A percentile compares a stretch with the other conserved stretches of the same genome.
phyloP scores from a whole-genome alignment of 371 early-diverging fungal species.

The Choanephora cucurbitarum region DNA sequence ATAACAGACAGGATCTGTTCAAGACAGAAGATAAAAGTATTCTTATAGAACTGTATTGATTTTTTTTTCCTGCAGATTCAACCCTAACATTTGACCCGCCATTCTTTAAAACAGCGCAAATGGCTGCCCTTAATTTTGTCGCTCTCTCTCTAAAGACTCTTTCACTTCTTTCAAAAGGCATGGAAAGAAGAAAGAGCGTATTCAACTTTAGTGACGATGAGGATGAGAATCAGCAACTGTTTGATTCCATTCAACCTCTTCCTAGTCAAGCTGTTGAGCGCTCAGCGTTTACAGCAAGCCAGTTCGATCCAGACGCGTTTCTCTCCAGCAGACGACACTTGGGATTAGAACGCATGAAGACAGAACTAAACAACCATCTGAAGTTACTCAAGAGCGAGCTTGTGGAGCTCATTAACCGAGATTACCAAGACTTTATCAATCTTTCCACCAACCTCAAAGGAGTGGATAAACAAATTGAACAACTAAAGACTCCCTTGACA shows the following conservation, averaged over 20 bases:
- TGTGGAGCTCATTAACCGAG: constrained; percentile 79
- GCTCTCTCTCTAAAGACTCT: no score
- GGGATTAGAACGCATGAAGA: constrained; percentile 66
- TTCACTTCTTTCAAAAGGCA: no score
- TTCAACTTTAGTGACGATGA: constrained; percentile 51
- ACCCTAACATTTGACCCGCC: no score
- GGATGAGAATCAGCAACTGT: constrained; percentile 30
- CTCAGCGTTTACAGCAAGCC: constrained; percentile 48
- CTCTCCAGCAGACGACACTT: constrained; percentile 69
- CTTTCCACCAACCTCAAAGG: constrained; percentile 80
- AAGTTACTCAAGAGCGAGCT: constrained; percentile 70
- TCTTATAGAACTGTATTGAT: no score
- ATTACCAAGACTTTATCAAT: constrained; percentile 82
- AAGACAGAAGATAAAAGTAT: no score
- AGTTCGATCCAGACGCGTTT: constrained; percentile 65
- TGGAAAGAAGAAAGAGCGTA: constrained; percentile 19
- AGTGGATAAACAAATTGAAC: constrained; percentile 70
- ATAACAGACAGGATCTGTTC: no score
- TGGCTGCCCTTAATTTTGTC: no score
- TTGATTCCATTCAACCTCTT: constrained; percentile 36
- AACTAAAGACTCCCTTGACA: constrained; percentile 59
- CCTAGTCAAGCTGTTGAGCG: constrained; percentile 52
- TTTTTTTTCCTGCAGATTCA: no score
- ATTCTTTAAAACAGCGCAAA: no score
- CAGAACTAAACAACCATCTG: constrained; percentile 63